These are phyloP conservation scores for Pyrrhoderma noxium DNA, from an alignment of 1,284 basidiomycete genomes.

Conservation along the genomic window DNA sequence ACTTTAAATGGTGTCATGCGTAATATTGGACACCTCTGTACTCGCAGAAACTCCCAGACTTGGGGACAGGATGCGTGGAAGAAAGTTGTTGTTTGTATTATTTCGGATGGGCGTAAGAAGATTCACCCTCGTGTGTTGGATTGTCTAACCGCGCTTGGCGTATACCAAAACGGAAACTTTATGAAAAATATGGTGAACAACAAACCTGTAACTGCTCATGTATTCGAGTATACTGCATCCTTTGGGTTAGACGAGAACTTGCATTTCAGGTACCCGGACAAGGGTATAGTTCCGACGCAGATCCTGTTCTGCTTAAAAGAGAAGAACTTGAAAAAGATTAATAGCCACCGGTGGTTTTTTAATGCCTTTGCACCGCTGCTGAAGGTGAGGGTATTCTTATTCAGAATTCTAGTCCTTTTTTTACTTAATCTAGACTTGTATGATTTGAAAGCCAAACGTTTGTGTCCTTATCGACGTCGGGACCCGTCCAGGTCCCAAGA, in stretches of 20 bases:
- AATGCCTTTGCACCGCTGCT: constrained; percentile 77
- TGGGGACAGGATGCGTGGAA: constrained; percentile 98
- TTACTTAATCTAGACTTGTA: constrained; percentile 10
- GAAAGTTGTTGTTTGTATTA: constrained; percentile 94
- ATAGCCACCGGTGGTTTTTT: constrained; percentile 94
- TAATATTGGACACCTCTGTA: constrained; percentile 86
- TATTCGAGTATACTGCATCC: constrained; percentile 94
- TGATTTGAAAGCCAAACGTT: constrained; percentile 65
- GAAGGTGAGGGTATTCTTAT: constrained; percentile 43
- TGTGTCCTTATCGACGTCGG: constrained; percentile 91
- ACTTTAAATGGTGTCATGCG: constrained; percentile 96
- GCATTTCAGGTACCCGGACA: constrained; percentile 92
- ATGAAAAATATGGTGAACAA: constrained; percentile 91
- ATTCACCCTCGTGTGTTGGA: constrained; percentile 92
- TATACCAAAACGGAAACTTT: constrained; percentile 70
- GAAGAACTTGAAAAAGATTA: constrained; percentile 95
- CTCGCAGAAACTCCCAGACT: constrained; percentile 87
- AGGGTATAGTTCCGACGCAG: constrained; percentile 90
- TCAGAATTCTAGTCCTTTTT: neutral
- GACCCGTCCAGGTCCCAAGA: constrained; percentile 78
- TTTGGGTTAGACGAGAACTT: constrained; percentile 85
- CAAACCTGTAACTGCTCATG: constrained; percentile 84
- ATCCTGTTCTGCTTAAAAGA: constrained; percentile 93
- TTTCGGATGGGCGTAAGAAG: constrained; percentile 90
- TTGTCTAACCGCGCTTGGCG: constrained; percentile 76